Percentiles rank a stretch among this genome's conserved stretches.
Conservation (phyloP, 2,329 filamentous ascomycete species). For the Dryadomyces quercus-mongolicae region DNA sequence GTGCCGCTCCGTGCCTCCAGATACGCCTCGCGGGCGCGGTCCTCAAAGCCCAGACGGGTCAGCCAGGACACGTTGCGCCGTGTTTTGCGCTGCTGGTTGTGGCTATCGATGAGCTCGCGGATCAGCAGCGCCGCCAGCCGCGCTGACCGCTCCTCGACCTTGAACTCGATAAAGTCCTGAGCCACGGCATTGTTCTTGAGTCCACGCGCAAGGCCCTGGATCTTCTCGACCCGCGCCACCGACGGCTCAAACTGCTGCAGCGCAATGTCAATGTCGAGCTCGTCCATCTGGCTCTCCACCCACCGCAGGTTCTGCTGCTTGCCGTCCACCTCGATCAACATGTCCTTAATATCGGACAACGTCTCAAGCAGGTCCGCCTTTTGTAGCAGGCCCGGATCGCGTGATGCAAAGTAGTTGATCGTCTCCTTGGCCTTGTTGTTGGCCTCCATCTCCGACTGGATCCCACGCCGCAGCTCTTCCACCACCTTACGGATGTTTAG, state of each 20-base stretch:
- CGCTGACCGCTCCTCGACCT: slow-evolving; percentile 73
- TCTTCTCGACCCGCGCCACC: slow-evolving; percentile 71
- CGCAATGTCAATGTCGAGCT: slow-evolving; percentile 91
- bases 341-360: slow-evolving; percentile 67
- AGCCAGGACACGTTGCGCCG: slow-evolving; percentile 77
- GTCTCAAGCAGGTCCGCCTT: slow-evolving; percentile 72
- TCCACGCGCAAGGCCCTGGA: slow-evolving; percentile 65
- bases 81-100: slow-evolving; percentile 65
- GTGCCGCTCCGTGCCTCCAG: slow-evolving; percentile 65
- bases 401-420: slow-evolving; percentile 73
- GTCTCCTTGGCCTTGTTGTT: slow-evolving; percentile 75
- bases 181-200: slow-evolving; percentile 79
- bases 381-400: slow-evolving; percentile 64
- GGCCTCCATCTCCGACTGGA: slow-evolving; percentile 78
- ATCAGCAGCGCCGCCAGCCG: slow-evolving; percentile 67
- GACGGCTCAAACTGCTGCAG: slow-evolving; percentile 80
- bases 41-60: slow-evolving; percentile 76
- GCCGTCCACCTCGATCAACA: slow-evolving; percentile 90
- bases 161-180: slow-evolving; percentile 84
- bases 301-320: slow-evolving; percentile 93
- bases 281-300: slow-evolving; percentile 92
- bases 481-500: slow-evolving; percentile 87
- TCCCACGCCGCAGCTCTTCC: slow-evolving; percentile 76
- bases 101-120: slow-evolving; percentile 64
- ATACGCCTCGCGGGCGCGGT: slow-evolving; percentile 78